phyloP scores from a whole-genome alignment of 345 rosid genomes.

The Fremontodendron californicum region DNA sequence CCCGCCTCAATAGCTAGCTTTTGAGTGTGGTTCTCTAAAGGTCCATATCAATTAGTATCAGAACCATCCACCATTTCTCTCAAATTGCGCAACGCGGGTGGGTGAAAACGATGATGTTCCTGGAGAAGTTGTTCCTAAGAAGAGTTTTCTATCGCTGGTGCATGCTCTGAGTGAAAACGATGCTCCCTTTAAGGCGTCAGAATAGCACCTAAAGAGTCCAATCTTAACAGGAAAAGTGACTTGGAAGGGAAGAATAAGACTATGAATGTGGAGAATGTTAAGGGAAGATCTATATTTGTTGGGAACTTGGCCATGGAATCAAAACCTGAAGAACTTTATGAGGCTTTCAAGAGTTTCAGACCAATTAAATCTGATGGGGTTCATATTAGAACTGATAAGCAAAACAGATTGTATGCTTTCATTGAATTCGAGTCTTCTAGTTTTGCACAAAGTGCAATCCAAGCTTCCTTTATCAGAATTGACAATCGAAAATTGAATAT shows the following conservation, averaged over 20 bases:
- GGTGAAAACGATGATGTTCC: no score
- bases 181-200: background rate
- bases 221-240: background rate
- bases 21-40: no score
- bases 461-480: background rate
- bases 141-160: background rate
- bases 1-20: no score
- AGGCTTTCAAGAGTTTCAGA: slow-evolving; percentile 1
- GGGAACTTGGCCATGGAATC: background rate
- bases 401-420: background rate
- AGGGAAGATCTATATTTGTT: background rate
- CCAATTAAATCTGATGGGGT: background rate
- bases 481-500: background rate
- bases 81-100: no score
- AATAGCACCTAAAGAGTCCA: background rate
- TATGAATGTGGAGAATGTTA: background rate
- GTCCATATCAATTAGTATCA: no score
- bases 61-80: no score
- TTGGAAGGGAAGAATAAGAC: background rate
- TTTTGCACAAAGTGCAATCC: background rate
- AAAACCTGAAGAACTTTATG: background rate
- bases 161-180: background rate
- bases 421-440: background rate
- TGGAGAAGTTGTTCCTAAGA: background rate
- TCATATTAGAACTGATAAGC: background rate